phyloP scores from a whole-genome alignment of 768 basidiomycete species.

The Podaxis sp. region DNA sequence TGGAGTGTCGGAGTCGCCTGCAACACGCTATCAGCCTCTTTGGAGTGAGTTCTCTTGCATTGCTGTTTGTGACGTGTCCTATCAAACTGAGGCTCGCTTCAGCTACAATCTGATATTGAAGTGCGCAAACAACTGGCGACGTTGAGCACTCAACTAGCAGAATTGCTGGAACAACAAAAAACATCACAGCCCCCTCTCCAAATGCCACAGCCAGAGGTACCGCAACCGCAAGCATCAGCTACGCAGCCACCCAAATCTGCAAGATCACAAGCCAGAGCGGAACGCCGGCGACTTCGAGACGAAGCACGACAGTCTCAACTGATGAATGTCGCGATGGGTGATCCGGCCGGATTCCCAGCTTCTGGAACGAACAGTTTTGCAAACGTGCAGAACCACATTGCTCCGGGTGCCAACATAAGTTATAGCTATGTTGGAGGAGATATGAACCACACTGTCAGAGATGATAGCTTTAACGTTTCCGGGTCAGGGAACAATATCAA shows the following conservation, averaged over 20 bases:
- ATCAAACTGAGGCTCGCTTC: not conserved
- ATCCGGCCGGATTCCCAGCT: not conserved
- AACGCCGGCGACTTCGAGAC: not conserved
- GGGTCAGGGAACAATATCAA: slow-evolving; percentile 1
- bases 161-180: not conserved
- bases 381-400: not conserved
- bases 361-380: not conserved
- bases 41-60: not conserved
- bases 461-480: slow-evolving; percentile 1
- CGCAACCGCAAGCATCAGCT: not conserved
- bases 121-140: not conserved
- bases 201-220: not conserved
- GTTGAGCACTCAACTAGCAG: not conserved
- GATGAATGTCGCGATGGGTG: not conserved
- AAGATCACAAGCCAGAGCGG: not conserved
- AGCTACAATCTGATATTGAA: not conserved
- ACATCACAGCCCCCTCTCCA: not conserved
- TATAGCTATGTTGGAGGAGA: not conserved
- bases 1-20: not conserved
- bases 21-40: slow-evolving; percentile 1
- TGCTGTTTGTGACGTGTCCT: not conserved
- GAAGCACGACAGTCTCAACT: not conserved
- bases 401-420: not conserved
- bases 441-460: not conserved
- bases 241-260: not conserved